Evolutionary conservation across 345 rosid species (phyloP), one percentile per base, ranked within the genome.

Genomic region (Melaleuca quinquenervia): DNA sequence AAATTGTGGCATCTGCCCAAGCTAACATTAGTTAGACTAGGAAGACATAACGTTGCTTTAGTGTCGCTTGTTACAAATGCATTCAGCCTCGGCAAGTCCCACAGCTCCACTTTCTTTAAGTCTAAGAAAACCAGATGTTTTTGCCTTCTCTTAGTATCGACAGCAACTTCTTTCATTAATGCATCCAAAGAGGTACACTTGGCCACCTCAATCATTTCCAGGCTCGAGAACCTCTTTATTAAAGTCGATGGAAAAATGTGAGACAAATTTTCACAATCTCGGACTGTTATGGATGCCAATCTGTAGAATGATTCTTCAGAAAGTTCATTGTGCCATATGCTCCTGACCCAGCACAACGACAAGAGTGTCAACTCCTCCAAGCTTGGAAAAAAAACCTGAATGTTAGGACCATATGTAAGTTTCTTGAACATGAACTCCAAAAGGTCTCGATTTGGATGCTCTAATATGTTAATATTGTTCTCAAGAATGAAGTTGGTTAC

Each of bases 291-390:
- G 8, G 70, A 58, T n/a, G 32, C 36, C 12, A 58, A 16, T 58
- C 1, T 58, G 0, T 4, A 13, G 2, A n/a, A 58, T n/a, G 2
- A 58, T 6, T 58, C 7, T 58, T n/a, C 0, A 13, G 16, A 27
- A 3, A 58, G 70, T 58, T 58, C 52, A 15, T 36, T 20, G 41
- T 52, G 62, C 84, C 84, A 83, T 24, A 83, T 83, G 26, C 0
- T 52, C 9, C 52, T 11, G 11, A 83, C 7, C 48, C 60, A n/a
- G 41, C 14, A 41, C 84, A 41, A 41, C 41, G 84, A 52, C 2
- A 3, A 6, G 52, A 83, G 48, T 6, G 0, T 2, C 84, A 83
- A 27, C 5, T 83, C 48, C 62, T n/a, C 84, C 58, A 83, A 29
- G 6, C 12, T 83, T 11, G 62, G 84, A 83, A 83, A 60, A 3